Base-by-base conservation (phyloP, 129 eudicot genomes). In the Arctium lappa region DNA sequence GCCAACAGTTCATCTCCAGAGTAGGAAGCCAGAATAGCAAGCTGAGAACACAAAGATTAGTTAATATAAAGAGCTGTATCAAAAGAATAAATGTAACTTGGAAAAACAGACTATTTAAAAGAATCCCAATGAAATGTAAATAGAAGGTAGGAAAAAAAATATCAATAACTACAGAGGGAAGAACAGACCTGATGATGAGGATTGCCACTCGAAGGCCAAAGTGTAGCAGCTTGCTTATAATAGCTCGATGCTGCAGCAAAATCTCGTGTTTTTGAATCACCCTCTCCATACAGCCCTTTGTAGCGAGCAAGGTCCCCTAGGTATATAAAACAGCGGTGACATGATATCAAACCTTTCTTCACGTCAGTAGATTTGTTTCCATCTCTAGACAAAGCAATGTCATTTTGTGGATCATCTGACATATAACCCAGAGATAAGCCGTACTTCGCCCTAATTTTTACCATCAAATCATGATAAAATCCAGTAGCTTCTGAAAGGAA, bases 301-400 rank as follows among this genome's bases (percentile, higher is more conserved):
- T 95, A 95, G 18, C 99, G 97, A 77, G 99, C 97, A 87, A 95
- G 97, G 81, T 95, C 99, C 42, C 99, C 99, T 37, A 95, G 82
- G 73, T 95, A 95, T 46, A 95, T 95, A 86, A 91, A 90, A 85
- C 98, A 95, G 76, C 97, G 95, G 68, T 95, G 93, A 76, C 97
- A 93, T 10, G 99, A 95, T 65, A 93, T 79, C 88, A 93, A 84
- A 39, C 98, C 98, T 82, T 89, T 93, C 80, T 89, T 95, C 65
- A 82, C 73, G 12, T 93, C 98, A 79, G 75, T 66, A 29, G 90
- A 85, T 89, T 80, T 85, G 65, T 77, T 83, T 76, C 92, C 97
- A 84, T 88, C 91, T 69, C 86, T 86, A 48, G 92, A 75, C 50
- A 85, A 69, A 12, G 88, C 63, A 73, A 73, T 70, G 69, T 91